These are phyloP conservation scores for Lodderomyces jiufengensis DNA, from an alignment of 1,139 yeast species.

Conservation along the genomic window DNA sequence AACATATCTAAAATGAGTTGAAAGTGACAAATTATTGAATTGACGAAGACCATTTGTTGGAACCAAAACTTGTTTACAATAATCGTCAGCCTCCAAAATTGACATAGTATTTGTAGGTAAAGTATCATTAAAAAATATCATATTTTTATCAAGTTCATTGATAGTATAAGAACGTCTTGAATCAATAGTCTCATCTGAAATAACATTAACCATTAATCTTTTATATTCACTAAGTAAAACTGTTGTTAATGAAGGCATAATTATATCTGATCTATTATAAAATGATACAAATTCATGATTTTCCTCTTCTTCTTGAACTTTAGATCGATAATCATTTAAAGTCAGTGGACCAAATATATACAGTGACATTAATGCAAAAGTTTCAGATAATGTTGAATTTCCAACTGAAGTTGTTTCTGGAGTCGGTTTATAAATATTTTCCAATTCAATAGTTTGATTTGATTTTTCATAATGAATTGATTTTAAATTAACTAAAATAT, in stretches of 20 bases:
- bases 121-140: conserved; percentile 19
- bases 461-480: conserved; percentile 16
- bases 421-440: conserved; percentile 8
- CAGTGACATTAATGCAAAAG: conserved; percentile 19
- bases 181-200: conserved; percentile 23
- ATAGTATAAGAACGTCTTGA: conserved; percentile 19
- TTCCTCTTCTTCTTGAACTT: background rate
- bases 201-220: conserved; percentile 38
- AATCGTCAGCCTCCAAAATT: conserved; percentile 8
- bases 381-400: conserved; percentile 26
- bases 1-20: conserved; percentile 37
- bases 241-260: conserved; percentile 38
- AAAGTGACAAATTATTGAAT: conserved; percentile 18
- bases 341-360: conserved; percentile 28
- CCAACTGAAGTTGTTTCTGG: conserved; percentile 18
- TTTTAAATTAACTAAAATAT: conserved; percentile 48
- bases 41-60: conserved; percentile 3
- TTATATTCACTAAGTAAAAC: conserved; percentile 42
- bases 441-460: conserved; percentile 11
- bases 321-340: conserved; percentile 12
- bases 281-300: conserved; percentile 8
- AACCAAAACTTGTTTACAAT: conserved; percentile 9
- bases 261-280: conserved; percentile 20
- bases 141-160: conserved; percentile 18
- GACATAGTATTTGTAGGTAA: conserved; percentile 14